These are phyloP conservation scores for Neoscytalidium dimidiatum DNA, from an alignment of 2,329 filamentous ascomycete genomes.

Conservation along the genomic window DNA sequence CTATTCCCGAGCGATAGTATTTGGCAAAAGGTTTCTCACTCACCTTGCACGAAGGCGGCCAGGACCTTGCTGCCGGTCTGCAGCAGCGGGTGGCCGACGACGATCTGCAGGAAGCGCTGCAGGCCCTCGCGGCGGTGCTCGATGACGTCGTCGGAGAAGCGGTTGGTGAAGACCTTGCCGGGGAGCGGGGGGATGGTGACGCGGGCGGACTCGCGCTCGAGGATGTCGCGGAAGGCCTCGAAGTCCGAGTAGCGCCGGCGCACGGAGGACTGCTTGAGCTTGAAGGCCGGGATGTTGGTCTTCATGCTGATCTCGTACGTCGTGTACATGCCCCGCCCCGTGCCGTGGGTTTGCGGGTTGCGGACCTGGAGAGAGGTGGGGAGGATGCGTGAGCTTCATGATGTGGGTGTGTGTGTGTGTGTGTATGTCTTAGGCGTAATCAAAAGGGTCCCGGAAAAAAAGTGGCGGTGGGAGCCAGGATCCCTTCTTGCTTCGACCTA, in stretches of 20 bases:
- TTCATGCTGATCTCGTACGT: constrained; percentile 97
- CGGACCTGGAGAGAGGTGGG: constrained; percentile 64
- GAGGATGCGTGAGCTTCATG: constrained; percentile 22
- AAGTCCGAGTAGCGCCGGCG: constrained; percentile 96
- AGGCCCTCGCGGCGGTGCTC: constrained; percentile 88
- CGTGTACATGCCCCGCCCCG: constrained; percentile 95
- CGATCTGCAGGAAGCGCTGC: constrained; percentile 95
- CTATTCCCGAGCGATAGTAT: no score
- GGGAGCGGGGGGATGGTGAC: constrained; percentile 95
- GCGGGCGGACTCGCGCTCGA: constrained; percentile 90
- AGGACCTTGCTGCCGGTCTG: constrained; percentile 98
- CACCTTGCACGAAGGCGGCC: constrained; percentile 95
- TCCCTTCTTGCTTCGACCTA: constrained; percentile 41
- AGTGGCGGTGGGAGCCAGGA: not conserved
- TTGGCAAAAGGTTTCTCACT: constrained; percentile 21
- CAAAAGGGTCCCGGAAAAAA: not conserved
- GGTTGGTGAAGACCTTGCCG: constrained; percentile 96
- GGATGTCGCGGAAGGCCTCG: constrained; percentile 96
- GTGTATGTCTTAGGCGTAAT: no score
- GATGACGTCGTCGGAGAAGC: constrained; percentile 97
- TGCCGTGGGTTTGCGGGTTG: constrained; percentile 91
- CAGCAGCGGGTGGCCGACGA: constrained; percentile 91
- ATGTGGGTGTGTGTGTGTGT: not conserved
- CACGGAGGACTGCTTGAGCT: constrained; percentile 80
- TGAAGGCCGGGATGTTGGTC: constrained; percentile 99